Base-by-base conservation (phyloP, 2,329 filamentous ascomycete genomes). In the Ascochyta koolunga region DNA sequence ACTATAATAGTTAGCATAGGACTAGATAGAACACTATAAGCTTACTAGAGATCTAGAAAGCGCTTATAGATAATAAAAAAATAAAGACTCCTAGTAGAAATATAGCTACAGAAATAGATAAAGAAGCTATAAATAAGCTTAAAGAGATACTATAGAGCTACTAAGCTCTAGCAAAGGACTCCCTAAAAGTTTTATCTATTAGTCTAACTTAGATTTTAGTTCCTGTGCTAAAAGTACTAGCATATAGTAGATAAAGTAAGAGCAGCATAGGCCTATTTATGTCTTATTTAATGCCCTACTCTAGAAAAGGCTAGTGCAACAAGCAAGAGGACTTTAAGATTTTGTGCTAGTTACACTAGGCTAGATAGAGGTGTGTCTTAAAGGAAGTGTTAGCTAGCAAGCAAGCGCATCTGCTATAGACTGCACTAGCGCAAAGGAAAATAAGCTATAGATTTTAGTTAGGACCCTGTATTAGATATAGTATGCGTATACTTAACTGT, bases 161-260 rank as follows among this genome's bases (percentile, higher is more conserved):
- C 32, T 57, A 5, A 46, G 54, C 49, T 57, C 45, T 57, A 1
- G 54, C 13, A 39, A 56, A 57, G 15, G 31, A 57, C 38, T 54
- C 54, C 5, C 22, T 18, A 27, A 54, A 57, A 21, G 49, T 37
- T 42, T 54, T 5, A 24, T 56, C 49, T 15, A 56, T 56, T 29
- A 38, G 7, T 9, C 22, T 48, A 6, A 24, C 40, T 27, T 43
- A 19, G 18, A 31, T 22, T 24, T n/a, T 22, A 2, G 15, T 51
- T 39, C 37, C 19, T 38, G 22, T 21, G 35, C 35, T 38, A 5
- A 19, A 21, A 38, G 18, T 19, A 2, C 35, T 21, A 21, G 18
- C 10, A 38, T 13, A 38, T 38, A 57, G 27, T 29, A 29, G 10
- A 29, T 11, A n/a, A 25, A 8, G 10, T 5, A 29, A 29, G 27